These are phyloP conservation scores for Penicillium cinerascens DNA, from an alignment of 495 filamentous ascomycete genomes.

Conservation along the genomic window DNA sequence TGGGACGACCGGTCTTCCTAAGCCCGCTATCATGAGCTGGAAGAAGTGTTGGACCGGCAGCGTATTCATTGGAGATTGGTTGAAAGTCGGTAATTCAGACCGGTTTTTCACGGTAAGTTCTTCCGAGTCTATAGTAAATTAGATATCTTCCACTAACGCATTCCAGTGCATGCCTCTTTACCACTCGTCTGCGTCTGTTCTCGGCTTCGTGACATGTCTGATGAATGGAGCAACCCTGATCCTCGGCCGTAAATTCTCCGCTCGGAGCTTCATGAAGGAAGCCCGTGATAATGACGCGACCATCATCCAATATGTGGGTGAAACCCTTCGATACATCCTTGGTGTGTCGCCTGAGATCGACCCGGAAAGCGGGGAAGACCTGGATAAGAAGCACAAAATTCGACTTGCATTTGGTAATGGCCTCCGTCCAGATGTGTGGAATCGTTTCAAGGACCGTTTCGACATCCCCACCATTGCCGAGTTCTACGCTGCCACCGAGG, in stretches of 20 bases:
- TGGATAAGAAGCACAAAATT: slow-evolving; percentile 75
- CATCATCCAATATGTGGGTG: slow-evolving; percentile 91
- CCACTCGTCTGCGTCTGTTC: slow-evolving; percentile 74
- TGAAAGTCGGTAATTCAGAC: slow-evolving; percentile 56
- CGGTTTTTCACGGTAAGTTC: slow-evolving; percentile 72
- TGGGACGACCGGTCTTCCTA: slow-evolving; percentile 88
- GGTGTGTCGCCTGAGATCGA: slow-evolving; percentile 63
- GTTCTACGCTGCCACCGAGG: slow-evolving; percentile 91
- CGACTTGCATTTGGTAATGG: slow-evolving; percentile 90
- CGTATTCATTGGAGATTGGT: slow-evolving; percentile 54
- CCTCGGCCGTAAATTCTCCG: slow-evolving; percentile 79
- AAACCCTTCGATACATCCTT: slow-evolving; percentile 89
- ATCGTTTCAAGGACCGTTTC: slow-evolving; percentile 82
- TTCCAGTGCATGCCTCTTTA: slow-evolving; percentile 87
- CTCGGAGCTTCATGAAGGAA: slow-evolving; percentile 77
- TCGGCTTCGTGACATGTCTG: slow-evolving; percentile 63
- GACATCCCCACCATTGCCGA: slow-evolving; percentile 75
- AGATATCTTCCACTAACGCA: background rate
- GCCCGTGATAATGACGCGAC: slow-evolving; percentile 70
- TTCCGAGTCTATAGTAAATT: background rate
- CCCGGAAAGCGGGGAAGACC: slow-evolving; percentile 60
- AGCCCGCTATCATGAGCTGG: slow-evolving; percentile 84
- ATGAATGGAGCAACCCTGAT: slow-evolving; percentile 61
- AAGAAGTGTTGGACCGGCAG: slow-evolving; percentile 56
- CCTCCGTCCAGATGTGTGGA: slow-evolving; percentile 89